Evolutionary conservation across 1,139 yeast genomes (phyloP), one percentile per base, ranked within the genome.

Genomic region (Wickerhamomyces sp.): DNA sequence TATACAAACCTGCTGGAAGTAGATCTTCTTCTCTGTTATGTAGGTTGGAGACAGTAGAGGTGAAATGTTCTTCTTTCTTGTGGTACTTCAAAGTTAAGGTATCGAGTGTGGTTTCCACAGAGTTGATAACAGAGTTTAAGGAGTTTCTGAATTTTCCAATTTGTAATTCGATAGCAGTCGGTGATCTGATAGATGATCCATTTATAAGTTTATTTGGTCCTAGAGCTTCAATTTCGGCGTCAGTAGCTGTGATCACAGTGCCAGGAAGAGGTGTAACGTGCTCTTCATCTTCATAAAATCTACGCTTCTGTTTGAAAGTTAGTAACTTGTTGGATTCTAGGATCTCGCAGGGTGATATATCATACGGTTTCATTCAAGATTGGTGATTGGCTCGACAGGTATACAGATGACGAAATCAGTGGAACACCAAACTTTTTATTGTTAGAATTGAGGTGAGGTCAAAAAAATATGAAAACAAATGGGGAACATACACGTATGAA

Each of bases 11-110:
- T 40, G 86, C 87, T 10, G 96, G 95, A 31, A 84, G 65, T 35
- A 89, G 61, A 41, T 78, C 85, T 59, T 88, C 97, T 34, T 72
- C 65, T 45, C 71, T 78, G 47, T 77, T 74, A 58, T 84, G 91
- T 46, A 91, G 68, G 16, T 68, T 68, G 20, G 91, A 73, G 14
- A 88, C 62, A 1, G 94, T 81, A 22, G 69, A 56, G 7, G 88
- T 75, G 32, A 87, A 76, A 40, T 70, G 64, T 51, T 79, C 70
- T 60, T 89, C 96, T 6, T 75, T 72, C 19, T 64, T 59, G 46
- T 80, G 70, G 49, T 75, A 78, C 32, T 62, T 62, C 29, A 64
- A 55, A 37, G 81, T 73, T n/a, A 59, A 56, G 4, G 59, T 57
- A 35, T 72, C 68, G 15, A 72, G 55, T 16, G 58, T 57, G 8